Evolutionary conservation across 148 eudicot genomes (phyloP), one percentile per base, ranked within the genome.

Genomic region (Vaccinium corymbosum): DNA sequence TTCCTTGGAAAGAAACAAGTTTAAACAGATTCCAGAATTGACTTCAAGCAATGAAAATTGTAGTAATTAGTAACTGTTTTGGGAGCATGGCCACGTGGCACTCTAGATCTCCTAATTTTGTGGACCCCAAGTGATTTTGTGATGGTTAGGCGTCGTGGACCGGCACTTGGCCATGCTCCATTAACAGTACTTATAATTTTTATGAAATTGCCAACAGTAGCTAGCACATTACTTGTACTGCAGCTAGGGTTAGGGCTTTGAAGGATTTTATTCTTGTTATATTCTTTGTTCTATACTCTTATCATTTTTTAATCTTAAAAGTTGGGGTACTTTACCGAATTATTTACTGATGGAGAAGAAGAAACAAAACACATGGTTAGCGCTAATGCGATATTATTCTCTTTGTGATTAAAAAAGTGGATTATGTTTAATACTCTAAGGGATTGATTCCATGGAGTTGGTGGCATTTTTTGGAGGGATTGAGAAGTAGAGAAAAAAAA

Each of bases 391-490:
- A 90, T 86, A 85, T 90, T 90, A 90, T 90, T 91, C 91, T 56
- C 22, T 83, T 14, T 49, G 83, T 38, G 86, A 87, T 88, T 88
- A 84, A 55, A 57, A 88, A 88, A 87, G 62, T 27, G 84, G 73
- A 84, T 42, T 80, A 46, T 70, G 72, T 46, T 56, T 17, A 88
- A 78, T 89, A 87, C 78, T 89, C 81, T 84, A 91, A 84, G 81
- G 64, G 77, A 62, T 38, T 80, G 83, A 91, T 90, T 88, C 90
- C 88, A 77, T 84, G 68, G 88, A 90, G 93, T 91, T 88, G 93
- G 90, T 91, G 92, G 88, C 82, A 84, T 29, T 74, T 91, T 91
- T 94, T 92, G 94, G 94, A 91, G 83, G 90, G 92, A 90, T 91
- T 86, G 82, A 81, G 86, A 82, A 86, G 78, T 73, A 73, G 76